Conservation (phyloP, 116 monocot genomes). For the Cymodocea nodosa region DNA sequence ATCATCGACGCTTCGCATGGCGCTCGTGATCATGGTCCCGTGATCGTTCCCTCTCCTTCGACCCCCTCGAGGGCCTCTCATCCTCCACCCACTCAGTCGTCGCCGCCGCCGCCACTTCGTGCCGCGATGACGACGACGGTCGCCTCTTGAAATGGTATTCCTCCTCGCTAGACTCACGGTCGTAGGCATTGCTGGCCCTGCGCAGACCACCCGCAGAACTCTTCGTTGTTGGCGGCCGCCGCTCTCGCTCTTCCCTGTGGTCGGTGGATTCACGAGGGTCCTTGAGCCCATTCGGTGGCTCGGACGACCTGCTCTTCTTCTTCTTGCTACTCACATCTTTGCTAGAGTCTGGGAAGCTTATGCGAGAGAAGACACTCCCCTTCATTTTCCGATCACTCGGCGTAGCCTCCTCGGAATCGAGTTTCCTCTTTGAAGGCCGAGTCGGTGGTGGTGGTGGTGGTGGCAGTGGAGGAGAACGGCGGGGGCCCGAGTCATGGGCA, state of each 20-base stretch:
- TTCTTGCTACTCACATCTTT: conserved; percentile 13
- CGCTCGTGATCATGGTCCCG: conserved; percentile 4
- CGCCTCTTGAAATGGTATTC: conserved; percentile 90
- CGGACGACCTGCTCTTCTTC: conserved; percentile 26
- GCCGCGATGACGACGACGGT: conserved; percentile 11
- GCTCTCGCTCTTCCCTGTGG: conserved; percentile 9
- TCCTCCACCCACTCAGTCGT: conserved; percentile 5
- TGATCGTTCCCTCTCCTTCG: conserved; percentile 1
- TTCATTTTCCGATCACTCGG: conserved; percentile 44
- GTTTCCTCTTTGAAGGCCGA: conserved; percentile 21
- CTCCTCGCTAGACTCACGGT: conserved; percentile 65
- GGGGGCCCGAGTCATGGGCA: conserved; percentile 13
- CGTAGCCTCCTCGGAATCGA: conserved; percentile 7
- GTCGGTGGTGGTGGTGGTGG: neutral
- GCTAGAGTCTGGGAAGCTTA: conserved; percentile 60
- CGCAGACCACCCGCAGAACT: neutral
- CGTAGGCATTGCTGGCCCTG: conserved; percentile 11
- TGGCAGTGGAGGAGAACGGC: conserved; percentile 6
- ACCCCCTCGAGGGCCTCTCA: neutral
- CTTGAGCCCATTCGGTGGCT: conserved; percentile 28
- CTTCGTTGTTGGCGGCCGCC: neutral
- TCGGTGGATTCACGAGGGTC: conserved; percentile 14
- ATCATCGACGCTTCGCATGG: neutral
- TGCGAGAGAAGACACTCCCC: conserved; percentile 89
- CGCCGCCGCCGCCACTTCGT: no score